Conservation (phyloP, 805 yeast genomes). For the Priceomyces melissophilus region DNA sequence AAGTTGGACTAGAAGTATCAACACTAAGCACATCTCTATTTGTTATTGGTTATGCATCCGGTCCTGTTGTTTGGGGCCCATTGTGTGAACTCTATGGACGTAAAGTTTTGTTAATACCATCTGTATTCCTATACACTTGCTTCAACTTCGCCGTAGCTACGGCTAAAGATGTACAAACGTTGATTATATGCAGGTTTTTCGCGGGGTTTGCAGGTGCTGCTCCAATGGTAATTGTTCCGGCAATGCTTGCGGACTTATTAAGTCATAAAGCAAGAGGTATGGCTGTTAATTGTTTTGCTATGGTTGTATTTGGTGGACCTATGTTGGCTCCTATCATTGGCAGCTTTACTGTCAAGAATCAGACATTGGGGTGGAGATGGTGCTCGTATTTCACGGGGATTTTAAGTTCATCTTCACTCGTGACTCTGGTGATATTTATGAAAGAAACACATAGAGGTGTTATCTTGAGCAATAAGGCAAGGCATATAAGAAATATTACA, state of each 20-base stretch:
- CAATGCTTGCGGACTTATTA: conserved; percentile 75
- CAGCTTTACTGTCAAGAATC: conserved; percentile 28
- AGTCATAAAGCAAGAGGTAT: background rate
- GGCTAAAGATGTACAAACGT: conserved; percentile 68
- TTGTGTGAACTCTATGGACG: conserved; percentile 19
- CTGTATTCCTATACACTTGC: conserved; percentile 27
- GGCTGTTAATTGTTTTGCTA: conserved; percentile 7
- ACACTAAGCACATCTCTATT: conserved; percentile 70
- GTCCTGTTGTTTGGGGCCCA: conserved; percentile 75
- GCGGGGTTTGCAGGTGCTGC: conserved; percentile 78
- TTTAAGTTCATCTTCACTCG: conserved; percentile 22
- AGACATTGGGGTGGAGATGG: conserved; percentile 48
- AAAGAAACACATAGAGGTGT: conserved; percentile 77
- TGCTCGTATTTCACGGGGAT: conserved; percentile 45
- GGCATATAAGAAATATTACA: conserved; percentile 57
- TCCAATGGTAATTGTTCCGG: conserved; percentile 75
- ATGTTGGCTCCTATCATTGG: conserved; percentile 66
- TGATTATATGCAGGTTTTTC: conserved; percentile 69
- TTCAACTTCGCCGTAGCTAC: conserved; percentile 60
- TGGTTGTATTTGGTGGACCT: conserved; percentile 70
- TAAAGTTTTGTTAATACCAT: conserved; percentile 36
- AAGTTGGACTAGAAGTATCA: conserved; percentile 61
- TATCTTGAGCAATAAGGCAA: conserved; percentile 61
- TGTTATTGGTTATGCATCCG: conserved; percentile 84
- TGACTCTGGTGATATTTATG: conserved; percentile 24